Percentiles rank a stretch among this genome's conserved stretches.
phyloP scores from a whole-genome alignment of 2,329 filamentous ascomycete genomes.

The Ophiostoma novo-ulmi region DNA sequence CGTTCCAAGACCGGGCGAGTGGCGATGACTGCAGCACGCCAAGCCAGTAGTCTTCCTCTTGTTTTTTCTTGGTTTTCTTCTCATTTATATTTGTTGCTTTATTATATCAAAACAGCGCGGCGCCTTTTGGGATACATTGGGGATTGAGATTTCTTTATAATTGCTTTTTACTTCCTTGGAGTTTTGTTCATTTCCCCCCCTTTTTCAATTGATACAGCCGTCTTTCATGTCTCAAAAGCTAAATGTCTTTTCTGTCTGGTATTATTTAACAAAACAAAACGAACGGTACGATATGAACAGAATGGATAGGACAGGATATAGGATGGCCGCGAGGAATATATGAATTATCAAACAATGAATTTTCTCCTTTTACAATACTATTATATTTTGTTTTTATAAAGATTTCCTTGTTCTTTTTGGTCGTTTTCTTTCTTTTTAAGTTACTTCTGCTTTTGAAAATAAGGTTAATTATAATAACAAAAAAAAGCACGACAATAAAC shows the following conservation, averaged over 20 bases:
- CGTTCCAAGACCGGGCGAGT: conserved; percentile 53
- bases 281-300: conserved; percentile 6
- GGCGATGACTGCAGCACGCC: neutral
- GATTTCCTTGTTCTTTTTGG: neutral
- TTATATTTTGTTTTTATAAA: neutral
- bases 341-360: no score
- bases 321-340: neutral
- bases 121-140: conserved; percentile 5
- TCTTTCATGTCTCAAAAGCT: neutral
- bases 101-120: neutral
- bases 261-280: neutral
- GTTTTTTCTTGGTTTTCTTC: neutral
- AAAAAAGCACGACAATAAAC: no score
- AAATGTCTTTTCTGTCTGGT: neutral
- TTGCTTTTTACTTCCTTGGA: neutral
- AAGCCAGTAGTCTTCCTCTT: neutral
- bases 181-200: neutral
- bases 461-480: no score
- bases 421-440: no score
- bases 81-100: neutral
- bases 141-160: neutral
- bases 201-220: neutral
- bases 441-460: no score
- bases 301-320: neutral
- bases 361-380: neutral